phyloP scores from a whole-genome alignment of 345 rosid genomes.

The Triadica sebifera region DNA sequence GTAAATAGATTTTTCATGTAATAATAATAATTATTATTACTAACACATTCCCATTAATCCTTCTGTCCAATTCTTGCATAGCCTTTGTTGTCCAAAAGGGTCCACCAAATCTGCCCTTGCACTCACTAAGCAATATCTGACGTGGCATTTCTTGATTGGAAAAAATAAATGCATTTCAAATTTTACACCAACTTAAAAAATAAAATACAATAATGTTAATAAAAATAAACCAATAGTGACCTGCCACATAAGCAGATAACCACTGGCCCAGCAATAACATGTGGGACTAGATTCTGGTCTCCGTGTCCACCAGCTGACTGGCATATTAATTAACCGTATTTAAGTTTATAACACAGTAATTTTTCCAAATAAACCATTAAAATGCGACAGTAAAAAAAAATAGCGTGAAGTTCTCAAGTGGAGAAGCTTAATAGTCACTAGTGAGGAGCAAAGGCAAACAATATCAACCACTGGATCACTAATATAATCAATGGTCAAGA shows the following conservation, averaged over 20 bases:
- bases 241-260: background rate
- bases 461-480: conserved; percentile 13
- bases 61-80: background rate
- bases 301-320: background rate
- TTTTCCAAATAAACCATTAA: background rate
- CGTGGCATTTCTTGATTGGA: conserved; percentile 1
- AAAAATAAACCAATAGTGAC: background rate
- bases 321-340: background rate
- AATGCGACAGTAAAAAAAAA: background rate
- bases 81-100: conserved; percentile 1
- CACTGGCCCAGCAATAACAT: background rate
- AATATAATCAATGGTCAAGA: conserved; percentile 13
- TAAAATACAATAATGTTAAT: background rate
- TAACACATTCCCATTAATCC: too few relatives aligned
- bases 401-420: background rate
- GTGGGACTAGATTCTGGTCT: background rate
- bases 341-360: background rate
- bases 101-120: background rate
- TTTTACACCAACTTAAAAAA: too few relatives aligned
- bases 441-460: background rate
- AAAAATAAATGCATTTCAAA: background rate
- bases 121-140: background rate
- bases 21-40: too few relatives aligned
- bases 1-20: too few relatives aligned
- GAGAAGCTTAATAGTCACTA: conserved; percentile 15